phyloP scores from a whole-genome alignment of 1,284 basidiomycete species.

The Cryptococcus jaspeensis region DNA sequence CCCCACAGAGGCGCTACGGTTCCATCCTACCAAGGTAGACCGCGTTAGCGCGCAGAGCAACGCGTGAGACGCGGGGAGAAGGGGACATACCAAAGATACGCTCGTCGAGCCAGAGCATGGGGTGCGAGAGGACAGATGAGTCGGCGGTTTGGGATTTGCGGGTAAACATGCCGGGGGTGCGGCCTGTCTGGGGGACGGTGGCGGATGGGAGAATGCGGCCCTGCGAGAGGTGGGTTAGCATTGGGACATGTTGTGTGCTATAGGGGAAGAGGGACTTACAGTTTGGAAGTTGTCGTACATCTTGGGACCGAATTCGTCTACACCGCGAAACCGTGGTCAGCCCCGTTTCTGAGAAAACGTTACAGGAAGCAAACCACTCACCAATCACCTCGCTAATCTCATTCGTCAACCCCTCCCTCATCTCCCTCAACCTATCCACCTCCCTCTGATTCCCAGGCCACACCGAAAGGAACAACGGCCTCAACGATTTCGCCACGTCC shows the following conservation, averaged over 20 bases:
- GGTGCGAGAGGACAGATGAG: slow-evolving; percentile 48
- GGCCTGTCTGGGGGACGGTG: slow-evolving; percentile 68
- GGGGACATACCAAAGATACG: slow-evolving; percentile 47
- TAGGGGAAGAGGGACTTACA: slow-evolving; percentile 52
- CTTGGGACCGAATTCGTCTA: slow-evolving; percentile 68
- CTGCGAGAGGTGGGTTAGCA: slow-evolving; percentile 48
- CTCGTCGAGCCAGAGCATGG: slow-evolving; percentile 52
- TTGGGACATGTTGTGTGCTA: too few species aligned
- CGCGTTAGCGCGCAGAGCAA: neutral
- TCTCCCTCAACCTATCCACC: slow-evolving; percentile 74
- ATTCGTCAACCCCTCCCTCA: slow-evolving; percentile 75
- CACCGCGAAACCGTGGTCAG: neutral
- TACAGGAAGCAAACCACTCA: slow-evolving; percentile 57
- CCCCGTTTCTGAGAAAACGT: neutral
- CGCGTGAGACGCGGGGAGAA: neutral
- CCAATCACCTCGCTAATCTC: slow-evolving; percentile 88
- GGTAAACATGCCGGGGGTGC: slow-evolving; percentile 31
- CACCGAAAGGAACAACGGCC: slow-evolving; percentile 85
- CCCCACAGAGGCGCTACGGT: slow-evolving; percentile 39
- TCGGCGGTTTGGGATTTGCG: slow-evolving; percentile 38
- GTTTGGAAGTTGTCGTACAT: slow-evolving; percentile 85
- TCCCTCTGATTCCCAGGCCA: slow-evolving; percentile 87
- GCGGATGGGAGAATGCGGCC: slow-evolving; percentile 80
- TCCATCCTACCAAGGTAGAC: slow-evolving; percentile 33
- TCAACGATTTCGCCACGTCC: slow-evolving; percentile 94